A percentile compares a stretch with the other conserved stretches of the same genome.
phyloP scores from a whole-genome alignment of 169 alveolate species.

The Plasmodium vivax region DNA sequence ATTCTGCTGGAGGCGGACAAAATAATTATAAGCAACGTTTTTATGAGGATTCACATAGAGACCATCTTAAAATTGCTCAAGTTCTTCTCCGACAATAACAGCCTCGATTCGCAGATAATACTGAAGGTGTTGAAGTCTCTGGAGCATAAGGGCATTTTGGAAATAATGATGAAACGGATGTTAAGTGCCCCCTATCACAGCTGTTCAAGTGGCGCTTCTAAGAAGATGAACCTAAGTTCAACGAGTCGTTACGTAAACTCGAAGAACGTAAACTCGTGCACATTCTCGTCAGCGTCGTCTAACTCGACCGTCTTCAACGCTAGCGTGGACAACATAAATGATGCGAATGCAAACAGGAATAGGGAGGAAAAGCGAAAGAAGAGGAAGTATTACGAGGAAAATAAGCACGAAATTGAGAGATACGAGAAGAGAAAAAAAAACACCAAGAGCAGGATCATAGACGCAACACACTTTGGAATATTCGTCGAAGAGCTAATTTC shows the following conservation, averaged over 20 bases:
- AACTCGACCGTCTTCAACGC: constrained; percentile 30
- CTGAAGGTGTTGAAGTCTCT: constrained; percentile 39
- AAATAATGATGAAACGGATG: constrained; percentile 74
- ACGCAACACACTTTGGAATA: constrained; percentile 66
- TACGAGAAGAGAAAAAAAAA: constrained; percentile 69
- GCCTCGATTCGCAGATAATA: constrained; percentile 61
- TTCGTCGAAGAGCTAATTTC: constrained; percentile 71
- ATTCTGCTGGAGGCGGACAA: constrained; percentile 70
- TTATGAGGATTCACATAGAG: constrained; percentile 58
- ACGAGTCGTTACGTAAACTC: background rate
- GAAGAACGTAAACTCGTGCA: constrained; percentile 14
- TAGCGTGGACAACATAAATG: constrained; percentile 22
- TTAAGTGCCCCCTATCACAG: constrained; percentile 41
- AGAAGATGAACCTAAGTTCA: background rate
- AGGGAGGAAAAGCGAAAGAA: constrained; percentile 64
- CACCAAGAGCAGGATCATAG: constrained; percentile 52
- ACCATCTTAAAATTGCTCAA: constrained; percentile 57
- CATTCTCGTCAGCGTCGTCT: constrained; percentile 39
- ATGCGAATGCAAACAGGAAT: background rate
- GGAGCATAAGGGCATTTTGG: constrained; percentile 74
- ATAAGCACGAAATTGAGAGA: constrained; percentile 70
- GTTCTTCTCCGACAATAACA: constrained; percentile 63
- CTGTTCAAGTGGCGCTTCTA: background rate
- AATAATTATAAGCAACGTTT: constrained; percentile 69
- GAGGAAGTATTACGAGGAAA: constrained; percentile 55